Evolutionary conservation across 2,329 filamentous ascomycete species (phyloP).

Genomic region (Sclerotinia nivalis): DNA sequence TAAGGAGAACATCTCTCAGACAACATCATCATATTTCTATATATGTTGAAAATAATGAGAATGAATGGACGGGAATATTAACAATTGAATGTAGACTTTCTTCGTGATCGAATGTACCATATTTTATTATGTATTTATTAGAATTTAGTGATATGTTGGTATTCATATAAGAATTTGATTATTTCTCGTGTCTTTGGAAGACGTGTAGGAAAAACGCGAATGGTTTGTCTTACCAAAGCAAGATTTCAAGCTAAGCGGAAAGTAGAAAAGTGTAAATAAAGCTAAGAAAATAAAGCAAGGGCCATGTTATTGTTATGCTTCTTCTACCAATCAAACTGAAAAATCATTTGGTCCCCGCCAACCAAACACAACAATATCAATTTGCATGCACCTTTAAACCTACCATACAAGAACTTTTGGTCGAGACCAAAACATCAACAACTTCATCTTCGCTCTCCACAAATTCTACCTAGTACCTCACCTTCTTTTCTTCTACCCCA

Average conservation of each 20-base stretch:
- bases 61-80: not conserved
- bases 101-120: fast-evolving
- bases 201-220: conserved; percentile 17
- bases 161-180: not conserved
- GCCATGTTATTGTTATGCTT: conserved; percentile 17
- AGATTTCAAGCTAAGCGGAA: not conserved
- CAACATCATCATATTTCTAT: not conserved
- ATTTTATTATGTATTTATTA: not conserved
- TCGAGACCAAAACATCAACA: conserved; percentile 21
- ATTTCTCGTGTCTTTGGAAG: conserved; percentile 8
- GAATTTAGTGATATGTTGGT: not conserved
- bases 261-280: conserved; percentile 15
- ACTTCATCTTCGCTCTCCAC: conserved; percentile 26
- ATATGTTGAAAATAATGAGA: not conserved
- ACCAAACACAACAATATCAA: conserved; percentile 12
- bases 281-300: not conserved
- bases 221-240: not conserved
- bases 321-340: not conserved
- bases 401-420: conserved; percentile 11
- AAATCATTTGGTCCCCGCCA: conserved; percentile 2
- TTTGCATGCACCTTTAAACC: not conserved
- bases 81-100: not conserved
- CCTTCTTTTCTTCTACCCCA: conserved; percentile 20
- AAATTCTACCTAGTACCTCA: conserved; percentile 19
- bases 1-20: not conserved